Conservation (phyloP, 2,329 filamentous ascomycete genomes). For the Phialophora tarda region DNA sequence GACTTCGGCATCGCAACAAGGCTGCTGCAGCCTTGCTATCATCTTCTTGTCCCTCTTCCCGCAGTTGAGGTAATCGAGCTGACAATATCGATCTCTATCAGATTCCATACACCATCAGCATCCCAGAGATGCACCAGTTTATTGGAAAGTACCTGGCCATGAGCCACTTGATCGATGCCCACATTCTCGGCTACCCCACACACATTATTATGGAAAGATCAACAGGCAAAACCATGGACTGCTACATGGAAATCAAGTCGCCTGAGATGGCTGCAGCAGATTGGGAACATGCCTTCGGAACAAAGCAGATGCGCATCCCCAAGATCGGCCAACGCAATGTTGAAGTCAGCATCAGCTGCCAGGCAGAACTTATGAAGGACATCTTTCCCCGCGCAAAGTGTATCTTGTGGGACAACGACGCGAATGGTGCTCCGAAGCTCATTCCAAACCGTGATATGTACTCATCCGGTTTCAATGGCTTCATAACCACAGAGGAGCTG, state of each 20-base stretch:
- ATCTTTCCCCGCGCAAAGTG: constrained; percentile 60
- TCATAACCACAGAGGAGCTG: constrained; percentile 59
- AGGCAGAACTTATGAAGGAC: constrained; percentile 57
- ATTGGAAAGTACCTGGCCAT: constrained; percentile 51
- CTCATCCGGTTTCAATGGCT: constrained; percentile 58
- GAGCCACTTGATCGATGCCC: constrained; percentile 37
- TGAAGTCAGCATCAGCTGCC: constrained; percentile 53
- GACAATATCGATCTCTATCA: constrained; percentile 17
- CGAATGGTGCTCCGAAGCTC: constrained; percentile 43
- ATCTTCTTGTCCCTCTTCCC: background rate
- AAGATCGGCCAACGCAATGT: constrained; percentile 57
- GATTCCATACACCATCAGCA: constrained; percentile 60
- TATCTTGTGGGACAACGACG: constrained; percentile 49
- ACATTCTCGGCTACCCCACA: constrained; percentile 51
- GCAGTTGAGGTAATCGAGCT: background rate
- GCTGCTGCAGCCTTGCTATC: background rate
- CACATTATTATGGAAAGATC: constrained; percentile 64
- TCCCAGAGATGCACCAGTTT: constrained; percentile 56
- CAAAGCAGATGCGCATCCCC: constrained; percentile 47
- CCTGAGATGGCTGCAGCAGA: constrained; percentile 49
- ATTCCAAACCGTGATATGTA: constrained; percentile 49
- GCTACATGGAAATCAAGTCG: constrained; percentile 55
- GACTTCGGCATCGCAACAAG: background rate
- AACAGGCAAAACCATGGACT: constrained; percentile 63
- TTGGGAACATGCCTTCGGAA: constrained; percentile 46